phyloP scores from a whole-genome alignment of 2,329 filamentous ascomycete species.

The Sporothrix protearum region DNA sequence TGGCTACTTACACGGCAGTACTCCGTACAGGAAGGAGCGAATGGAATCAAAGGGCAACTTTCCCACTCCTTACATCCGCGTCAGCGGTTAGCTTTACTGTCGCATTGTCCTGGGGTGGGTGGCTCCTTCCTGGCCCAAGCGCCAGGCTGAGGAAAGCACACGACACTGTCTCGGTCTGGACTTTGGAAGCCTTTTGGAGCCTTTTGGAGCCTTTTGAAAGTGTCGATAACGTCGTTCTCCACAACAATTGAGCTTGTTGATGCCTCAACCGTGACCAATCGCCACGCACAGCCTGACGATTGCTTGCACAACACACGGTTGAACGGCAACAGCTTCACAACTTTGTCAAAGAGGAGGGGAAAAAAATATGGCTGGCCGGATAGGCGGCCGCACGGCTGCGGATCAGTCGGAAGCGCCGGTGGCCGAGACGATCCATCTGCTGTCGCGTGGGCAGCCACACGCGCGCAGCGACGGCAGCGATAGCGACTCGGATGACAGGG shows the following conservation, averaged over 20 bases:
- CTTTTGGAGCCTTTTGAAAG: neutral
- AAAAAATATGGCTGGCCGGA: neutral
- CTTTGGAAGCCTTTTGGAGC: neutral
- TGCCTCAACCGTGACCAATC: neutral
- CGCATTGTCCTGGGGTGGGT: neutral
- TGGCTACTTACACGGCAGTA: neutral
- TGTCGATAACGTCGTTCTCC: neutral
- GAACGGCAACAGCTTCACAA: neutral
- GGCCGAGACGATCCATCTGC: slow-evolving; percentile 7
- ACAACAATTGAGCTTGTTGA: neutral
- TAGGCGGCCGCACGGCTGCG: neutral
- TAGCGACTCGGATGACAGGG: neutral
- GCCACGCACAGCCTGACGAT: neutral
- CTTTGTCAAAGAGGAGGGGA: too few relatives aligned
- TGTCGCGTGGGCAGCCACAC: neutral
- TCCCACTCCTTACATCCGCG: neutral
- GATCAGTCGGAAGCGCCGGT: neutral
- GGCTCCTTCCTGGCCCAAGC: neutral
- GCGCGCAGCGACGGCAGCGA: neutral
- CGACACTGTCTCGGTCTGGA: neutral
- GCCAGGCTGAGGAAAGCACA: neutral
- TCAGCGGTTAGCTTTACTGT: neutral
- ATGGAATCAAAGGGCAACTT: neutral
- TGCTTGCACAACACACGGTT: neutral
- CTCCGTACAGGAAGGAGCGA: neutral